Evolutionary conservation across 768 basidiomycete species (phyloP).

Genomic region (Leccinellum albellum): DNA sequence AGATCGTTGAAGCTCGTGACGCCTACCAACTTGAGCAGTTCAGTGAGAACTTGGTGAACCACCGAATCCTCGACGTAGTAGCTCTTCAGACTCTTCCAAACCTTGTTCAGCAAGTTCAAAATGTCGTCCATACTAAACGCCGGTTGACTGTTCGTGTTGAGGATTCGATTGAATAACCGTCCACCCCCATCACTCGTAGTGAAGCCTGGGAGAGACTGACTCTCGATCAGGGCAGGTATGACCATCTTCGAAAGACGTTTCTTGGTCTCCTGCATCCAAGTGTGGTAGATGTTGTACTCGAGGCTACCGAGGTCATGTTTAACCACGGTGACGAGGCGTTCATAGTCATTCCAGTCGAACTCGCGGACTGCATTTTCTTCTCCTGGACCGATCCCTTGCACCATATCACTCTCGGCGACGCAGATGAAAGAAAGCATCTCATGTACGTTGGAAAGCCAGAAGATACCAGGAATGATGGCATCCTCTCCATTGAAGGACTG

Average conservation of each 20-base stretch:
- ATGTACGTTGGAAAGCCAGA: conserved; percentile 99
- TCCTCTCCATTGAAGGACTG: conserved; percentile 92
- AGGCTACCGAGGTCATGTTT: conserved; percentile 97
- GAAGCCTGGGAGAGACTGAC: conserved; percentile 96
- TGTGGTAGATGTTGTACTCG: conserved; percentile 99
- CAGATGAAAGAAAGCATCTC: conserved; percentile 99
- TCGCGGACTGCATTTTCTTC: conserved; percentile 88
- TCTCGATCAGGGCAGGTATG: conserved; percentile 97
- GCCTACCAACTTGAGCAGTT: conserved; percentile 92
- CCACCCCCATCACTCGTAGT: conserved; percentile 93
- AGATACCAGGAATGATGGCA: conserved; percentile 92
- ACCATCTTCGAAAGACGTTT: conserved; percentile 96
- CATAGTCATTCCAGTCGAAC: conserved; percentile 97
- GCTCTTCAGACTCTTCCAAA: conserved; percentile 97
- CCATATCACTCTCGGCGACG: conserved; percentile 97
- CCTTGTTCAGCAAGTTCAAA: conserved; percentile 92
- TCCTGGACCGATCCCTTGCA: conserved; percentile 95
- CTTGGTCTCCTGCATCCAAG: conserved; percentile 99
- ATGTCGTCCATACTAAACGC: conserved; percentile 99
- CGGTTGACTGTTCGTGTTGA: conserved; percentile 81
- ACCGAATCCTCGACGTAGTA: conserved; percentile 98
- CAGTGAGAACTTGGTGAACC: conserved; percentile 91
- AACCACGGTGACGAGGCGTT: conserved; percentile 93
- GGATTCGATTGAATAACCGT: conserved; percentile 87
- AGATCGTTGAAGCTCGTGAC: conserved; percentile 98